A percentile compares a stretch with the other conserved stretches of the same genome.
Conservation (phyloP, 768 basidiomycete species). For the Agrocybe chaxingu region DNA sequence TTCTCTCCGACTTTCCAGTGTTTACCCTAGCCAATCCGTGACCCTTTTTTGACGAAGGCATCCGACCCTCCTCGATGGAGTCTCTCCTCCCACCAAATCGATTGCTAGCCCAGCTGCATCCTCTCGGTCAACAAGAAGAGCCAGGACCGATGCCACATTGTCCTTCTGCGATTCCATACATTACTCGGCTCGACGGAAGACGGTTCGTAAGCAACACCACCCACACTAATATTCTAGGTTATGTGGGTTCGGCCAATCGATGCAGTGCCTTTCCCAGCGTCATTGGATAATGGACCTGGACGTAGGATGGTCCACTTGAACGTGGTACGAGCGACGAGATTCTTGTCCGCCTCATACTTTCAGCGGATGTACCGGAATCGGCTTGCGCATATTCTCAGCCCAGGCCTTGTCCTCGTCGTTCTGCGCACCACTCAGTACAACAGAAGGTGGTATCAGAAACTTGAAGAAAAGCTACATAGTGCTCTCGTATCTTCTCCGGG, state of each 20-base stretch:
- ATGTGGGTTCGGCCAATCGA: slow-evolving; percentile 53
- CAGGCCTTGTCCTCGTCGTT: slow-evolving; percentile 40
- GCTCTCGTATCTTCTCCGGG: slow-evolving; percentile 41
- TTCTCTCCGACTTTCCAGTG: too few relatives aligned
- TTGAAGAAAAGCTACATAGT: slow-evolving; percentile 36
- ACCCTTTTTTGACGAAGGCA: slow-evolving; percentile 47
- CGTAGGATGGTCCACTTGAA: slow-evolving; percentile 70
- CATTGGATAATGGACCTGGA: slow-evolving; percentile 51
- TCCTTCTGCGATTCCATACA: slow-evolving; percentile 37
- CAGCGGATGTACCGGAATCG: slow-evolving; percentile 45
- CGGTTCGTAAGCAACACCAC: slow-evolving; percentile 12
- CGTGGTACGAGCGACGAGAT: slow-evolving; percentile 41
- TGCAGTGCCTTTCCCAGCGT: slow-evolving; percentile 46
- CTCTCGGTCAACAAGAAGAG: slow-evolving; percentile 44
- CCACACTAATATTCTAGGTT: slow-evolving; percentile 43
- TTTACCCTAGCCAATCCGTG: slow-evolving; percentile 34
- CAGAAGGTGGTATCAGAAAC: not conserved
- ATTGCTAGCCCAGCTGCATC: slow-evolving; percentile 56
- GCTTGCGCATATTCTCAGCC: slow-evolving; percentile 38
- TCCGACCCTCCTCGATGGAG: slow-evolving; percentile 42
- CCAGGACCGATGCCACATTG: slow-evolving; percentile 52
- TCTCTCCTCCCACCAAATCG: slow-evolving; percentile 59
- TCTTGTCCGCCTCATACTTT: slow-evolving; percentile 51
- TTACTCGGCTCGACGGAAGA: not conserved
- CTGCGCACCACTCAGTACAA: slow-evolving; percentile 20